phyloP scores from a whole-genome alignment of 495 filamentous ascomycete species.

The Penicillium chermesinum region DNA sequence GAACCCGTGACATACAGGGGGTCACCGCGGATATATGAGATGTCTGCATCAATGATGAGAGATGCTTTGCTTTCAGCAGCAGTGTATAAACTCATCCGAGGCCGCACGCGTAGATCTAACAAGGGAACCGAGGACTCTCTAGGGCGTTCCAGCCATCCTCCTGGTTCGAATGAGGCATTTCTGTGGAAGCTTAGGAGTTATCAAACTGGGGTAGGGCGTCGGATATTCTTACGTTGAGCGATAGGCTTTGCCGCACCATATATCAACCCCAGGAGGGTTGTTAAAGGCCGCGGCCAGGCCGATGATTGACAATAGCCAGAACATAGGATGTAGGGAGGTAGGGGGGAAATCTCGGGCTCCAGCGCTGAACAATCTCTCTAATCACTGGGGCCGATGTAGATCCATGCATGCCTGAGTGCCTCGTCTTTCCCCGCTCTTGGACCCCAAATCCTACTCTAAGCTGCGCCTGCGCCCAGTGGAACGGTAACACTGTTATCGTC shows the following conservation, averaged over 20 bases:
- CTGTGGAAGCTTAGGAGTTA: conserved; percentile 26
- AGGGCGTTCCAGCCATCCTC: conserved; percentile 51
- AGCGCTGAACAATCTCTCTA: background rate
- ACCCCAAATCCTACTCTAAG: too few species aligned
- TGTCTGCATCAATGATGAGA: conserved; percentile 55
- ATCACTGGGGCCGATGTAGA: background rate
- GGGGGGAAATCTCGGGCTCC: background rate
- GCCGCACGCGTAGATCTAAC: conserved; percentile 53
- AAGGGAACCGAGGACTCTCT: conserved; percentile 35
- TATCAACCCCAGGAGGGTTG: conserved; percentile 27
- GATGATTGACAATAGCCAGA: conserved; percentile 6
- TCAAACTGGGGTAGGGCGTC: too few species aligned
- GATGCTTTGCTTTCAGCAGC: conserved; percentile 46
- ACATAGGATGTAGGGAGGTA: conserved; percentile 1
- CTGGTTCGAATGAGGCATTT: conserved; percentile 55
- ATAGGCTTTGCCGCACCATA: conserved; percentile 61
- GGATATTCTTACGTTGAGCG: conserved; percentile 32
- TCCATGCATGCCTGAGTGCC: too few species aligned
- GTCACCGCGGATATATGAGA: conserved; percentile 48
- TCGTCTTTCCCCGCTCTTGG: too few species aligned
- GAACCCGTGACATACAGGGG: conserved; percentile 25
- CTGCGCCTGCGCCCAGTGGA: too few species aligned
- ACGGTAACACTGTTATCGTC: too few species aligned
- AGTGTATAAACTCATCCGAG: conserved; percentile 58
- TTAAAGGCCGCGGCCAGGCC: conserved; percentile 18